Evolutionary conservation across 371 early-diverging fungal genomes (phyloP).

Genomic region (Mortierella sp.): DNA sequence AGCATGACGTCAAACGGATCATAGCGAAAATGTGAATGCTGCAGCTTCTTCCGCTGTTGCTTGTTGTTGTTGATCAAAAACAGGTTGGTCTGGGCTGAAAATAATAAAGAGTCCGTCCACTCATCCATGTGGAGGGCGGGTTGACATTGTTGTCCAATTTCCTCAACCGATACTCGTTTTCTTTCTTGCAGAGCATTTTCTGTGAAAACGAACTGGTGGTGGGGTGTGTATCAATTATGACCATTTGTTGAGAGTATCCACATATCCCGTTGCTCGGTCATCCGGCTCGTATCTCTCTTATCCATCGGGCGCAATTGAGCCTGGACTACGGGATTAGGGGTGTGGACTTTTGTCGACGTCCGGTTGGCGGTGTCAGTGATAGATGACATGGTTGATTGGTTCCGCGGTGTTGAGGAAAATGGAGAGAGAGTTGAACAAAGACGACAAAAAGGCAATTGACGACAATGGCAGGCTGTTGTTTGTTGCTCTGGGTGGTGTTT

Average conservation of each 20-base stretch:
- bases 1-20: constrained; percentile 30
- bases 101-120: neutral
- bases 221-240: neutral
- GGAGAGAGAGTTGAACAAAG: neutral
- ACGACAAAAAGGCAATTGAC: neutral
- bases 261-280: neutral
- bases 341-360: neutral
- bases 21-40: neutral
- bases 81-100: constrained; percentile 12
- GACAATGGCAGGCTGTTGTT: neutral
- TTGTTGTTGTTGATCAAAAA: neutral
- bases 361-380: neutral
- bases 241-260: neutral
- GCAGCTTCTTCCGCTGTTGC: neutral
- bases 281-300: neutral
- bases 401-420: neutral
- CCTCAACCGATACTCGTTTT: neutral
- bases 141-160: neutral
- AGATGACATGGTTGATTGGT: neutral
- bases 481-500: too few relatives aligned
- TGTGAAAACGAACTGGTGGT: neutral
- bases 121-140: neutral
- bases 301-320: neutral
- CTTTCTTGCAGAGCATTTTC: neutral
- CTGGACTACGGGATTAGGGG: neutral